Conservation (phyloP, 495 filamentous ascomycete species). For the Penicillium paradoxum region DNA sequence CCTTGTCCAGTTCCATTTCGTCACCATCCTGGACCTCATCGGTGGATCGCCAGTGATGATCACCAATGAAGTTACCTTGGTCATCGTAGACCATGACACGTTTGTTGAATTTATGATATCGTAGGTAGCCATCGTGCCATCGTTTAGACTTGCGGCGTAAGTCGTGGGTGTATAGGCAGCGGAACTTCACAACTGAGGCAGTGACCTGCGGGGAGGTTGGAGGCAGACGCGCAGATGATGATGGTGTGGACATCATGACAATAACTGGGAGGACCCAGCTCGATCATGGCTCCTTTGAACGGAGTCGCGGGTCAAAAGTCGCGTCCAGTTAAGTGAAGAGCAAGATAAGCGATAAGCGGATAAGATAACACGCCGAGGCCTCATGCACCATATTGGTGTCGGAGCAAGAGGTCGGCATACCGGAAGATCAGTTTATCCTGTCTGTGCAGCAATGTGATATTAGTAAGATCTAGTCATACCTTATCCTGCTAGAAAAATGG, state of each 20-base stretch:
- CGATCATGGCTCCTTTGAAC: not conserved
- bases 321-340: not conserved
- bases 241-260: conserved; percentile 32
- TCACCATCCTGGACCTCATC: conserved; percentile 67
- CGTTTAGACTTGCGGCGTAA: conserved; percentile 79
- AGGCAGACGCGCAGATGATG: conserved; percentile 19
- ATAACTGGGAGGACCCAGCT: not conserved
- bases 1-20: conserved; percentile 74
- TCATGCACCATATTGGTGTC: too few relatives aligned
- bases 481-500: too few relatives aligned
- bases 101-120: conserved; percentile 87
- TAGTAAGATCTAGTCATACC: too few relatives aligned
- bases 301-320: too few relatives aligned
- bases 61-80: conserved; percentile 72
- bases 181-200: conserved; percentile 71
- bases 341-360: not conserved
- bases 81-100: conserved; percentile 88
- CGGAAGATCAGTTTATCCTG: too few relatives aligned
- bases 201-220: conserved; percentile 52
- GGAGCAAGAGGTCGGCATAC: too few relatives aligned
- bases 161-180: conserved; percentile 83
- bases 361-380: not conserved
- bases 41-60: conserved; percentile 72
- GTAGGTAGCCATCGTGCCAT: conserved; percentile 87
- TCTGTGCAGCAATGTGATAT: too few relatives aligned